A percentile compares a stretch with the other conserved stretches of the same genome.
Evolutionary conservation across 2,329 filamentous ascomycete species (phyloP).

Genomic region (Paracoccidioides brasiliensis): DNA sequence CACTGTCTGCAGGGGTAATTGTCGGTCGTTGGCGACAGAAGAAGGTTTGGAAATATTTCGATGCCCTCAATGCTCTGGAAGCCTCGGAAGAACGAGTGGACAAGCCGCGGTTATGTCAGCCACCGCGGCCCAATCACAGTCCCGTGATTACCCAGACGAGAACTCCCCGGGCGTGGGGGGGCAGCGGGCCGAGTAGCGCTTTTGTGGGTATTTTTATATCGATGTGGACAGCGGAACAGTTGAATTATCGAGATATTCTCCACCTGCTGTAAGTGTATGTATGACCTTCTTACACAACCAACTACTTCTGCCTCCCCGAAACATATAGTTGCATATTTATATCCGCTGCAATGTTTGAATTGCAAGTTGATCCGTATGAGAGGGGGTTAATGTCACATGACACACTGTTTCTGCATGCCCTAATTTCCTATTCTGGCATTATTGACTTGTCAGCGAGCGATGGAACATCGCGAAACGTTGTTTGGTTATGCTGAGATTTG

Average conservation of each 20-base stretch:
- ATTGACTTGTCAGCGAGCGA: neutral
- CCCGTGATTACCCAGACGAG: constrained; percentile 6
- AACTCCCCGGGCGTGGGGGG: neutral
- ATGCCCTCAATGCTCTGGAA: neutral
- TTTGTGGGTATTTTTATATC: neutral
- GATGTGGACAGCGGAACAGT: neutral
- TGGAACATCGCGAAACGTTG: no score
- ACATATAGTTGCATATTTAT: no score
- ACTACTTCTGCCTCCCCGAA: no score
- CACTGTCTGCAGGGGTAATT: no score
- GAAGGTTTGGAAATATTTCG: neutral
- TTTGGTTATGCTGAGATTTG: no score
- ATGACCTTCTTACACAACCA: no score
- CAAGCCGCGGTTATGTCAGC: constrained; percentile 12
- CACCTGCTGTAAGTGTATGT: no score
- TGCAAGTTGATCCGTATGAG: no score
- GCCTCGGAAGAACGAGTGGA: constrained; percentile 7
- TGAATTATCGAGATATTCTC: no score
- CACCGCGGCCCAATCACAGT: constrained; percentile 9
- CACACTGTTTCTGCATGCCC: neutral
- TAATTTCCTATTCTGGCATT: neutral
- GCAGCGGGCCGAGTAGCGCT: no score
- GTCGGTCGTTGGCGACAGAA: no score
- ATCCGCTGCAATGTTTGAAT: no score
- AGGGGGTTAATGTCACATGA: neutral